Conservation (phyloP, 805 yeast genomes). For the Nakazawaea sp. region DNA sequence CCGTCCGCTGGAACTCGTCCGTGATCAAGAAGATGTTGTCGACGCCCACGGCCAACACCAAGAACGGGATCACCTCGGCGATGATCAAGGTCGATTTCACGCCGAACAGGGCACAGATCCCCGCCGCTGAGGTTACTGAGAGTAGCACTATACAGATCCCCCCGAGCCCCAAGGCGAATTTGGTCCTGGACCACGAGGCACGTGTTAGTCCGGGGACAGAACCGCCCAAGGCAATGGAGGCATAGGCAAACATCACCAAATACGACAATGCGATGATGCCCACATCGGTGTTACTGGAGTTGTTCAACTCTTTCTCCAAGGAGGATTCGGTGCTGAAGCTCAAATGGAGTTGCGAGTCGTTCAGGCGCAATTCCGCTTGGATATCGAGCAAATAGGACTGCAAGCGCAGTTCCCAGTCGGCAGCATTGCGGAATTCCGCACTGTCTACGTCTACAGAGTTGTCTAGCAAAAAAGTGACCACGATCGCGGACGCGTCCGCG, state of each 20-base stretch:
- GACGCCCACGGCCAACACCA: constrained; percentile 91
- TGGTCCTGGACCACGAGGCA: constrained; percentile 35
- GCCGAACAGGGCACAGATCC: constrained; percentile 69
- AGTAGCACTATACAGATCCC: constrained; percentile 78
- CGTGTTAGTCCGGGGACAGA: constrained; percentile 7
- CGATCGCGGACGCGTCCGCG: constrained; percentile 62
- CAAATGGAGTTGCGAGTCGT: constrained; percentile 44
- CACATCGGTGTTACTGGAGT: constrained; percentile 74
- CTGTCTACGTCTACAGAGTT: constrained; percentile 40
- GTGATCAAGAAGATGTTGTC: constrained; percentile 87
- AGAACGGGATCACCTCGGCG: constrained; percentile 94
- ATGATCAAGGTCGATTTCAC: constrained; percentile 84
- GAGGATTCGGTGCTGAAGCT: constrained; percentile 82
- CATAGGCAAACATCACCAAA: constrained; percentile 80
- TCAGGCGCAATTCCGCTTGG: constrained; percentile 9
- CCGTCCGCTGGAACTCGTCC: constrained; percentile 62
- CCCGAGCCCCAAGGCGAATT: constrained; percentile 72
- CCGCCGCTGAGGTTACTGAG: constrained; percentile 80
- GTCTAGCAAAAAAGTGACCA: constrained; percentile 64
- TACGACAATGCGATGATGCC: constrained; percentile 69
- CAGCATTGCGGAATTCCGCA: constrained; percentile 29
- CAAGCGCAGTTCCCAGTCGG: constrained; percentile 67
- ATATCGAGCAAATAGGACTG: constrained; percentile 47
- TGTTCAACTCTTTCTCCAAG: constrained; percentile 74
- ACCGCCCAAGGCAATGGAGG: constrained; percentile 66